phyloP scores from a whole-genome alignment of 1,284 basidiomycete genomes.

The Rhodotorula sp. region DNA sequence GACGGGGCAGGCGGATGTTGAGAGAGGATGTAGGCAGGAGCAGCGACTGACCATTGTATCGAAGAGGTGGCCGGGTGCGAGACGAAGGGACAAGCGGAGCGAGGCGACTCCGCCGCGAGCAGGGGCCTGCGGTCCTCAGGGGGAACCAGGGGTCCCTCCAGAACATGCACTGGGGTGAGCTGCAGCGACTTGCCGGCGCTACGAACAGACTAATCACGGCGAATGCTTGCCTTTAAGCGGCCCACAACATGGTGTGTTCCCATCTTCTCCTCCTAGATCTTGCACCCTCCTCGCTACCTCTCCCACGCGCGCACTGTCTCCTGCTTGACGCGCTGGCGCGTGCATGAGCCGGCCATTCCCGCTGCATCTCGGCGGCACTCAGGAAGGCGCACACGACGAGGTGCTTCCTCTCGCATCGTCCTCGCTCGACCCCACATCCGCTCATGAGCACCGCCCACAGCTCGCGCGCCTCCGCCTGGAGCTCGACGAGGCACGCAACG shows the following conservation, averaged over 20 bases:
- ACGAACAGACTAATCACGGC: no score
- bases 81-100: not conserved
- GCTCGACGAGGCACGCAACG: constrained; percentile 11
- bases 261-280: no score
- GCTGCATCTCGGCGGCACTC: not conserved
- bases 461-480: not conserved
- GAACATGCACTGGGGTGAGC: no score
- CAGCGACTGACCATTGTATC: not conserved
- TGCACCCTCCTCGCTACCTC: no score
- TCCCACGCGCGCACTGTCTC: no score
- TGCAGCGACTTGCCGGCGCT: no score
- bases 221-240: no score
- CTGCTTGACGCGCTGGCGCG: not conserved
- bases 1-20: not conserved
- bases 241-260: no score
- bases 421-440: constrained; percentile 2
- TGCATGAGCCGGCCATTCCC: not conserved
- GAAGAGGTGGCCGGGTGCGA: constrained; percentile 2
- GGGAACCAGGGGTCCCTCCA: no score
- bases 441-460: not conserved
- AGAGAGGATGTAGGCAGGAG: not conserved
- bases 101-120: not conserved
- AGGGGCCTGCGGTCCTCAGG: no score
- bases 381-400: not conserved
- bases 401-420: not conserved